Evolutionary conservation across 371 early-diverging fungal genomes (phyloP), one percentile per base, ranked within the genome.

Genomic region (Haplosporangium sp.): DNA sequence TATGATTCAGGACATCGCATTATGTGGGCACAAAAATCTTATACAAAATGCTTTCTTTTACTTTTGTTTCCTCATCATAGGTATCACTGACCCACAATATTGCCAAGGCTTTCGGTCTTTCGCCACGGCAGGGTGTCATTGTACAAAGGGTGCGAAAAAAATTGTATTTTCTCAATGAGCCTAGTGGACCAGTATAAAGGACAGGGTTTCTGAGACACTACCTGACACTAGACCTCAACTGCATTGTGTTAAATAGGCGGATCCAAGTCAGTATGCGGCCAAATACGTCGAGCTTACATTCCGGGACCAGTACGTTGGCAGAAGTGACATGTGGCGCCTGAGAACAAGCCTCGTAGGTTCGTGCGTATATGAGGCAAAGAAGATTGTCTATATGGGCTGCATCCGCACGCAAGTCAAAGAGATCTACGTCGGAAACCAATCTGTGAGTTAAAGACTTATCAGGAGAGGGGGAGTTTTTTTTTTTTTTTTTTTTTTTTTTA

Each of bases 291-390:
- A 96, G 72, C 80, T 98, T 8, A 83, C 90, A 1, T 95, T 98
- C 59, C 88, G 93, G 36, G 96, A 97, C 67, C 98, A 98, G 70
- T 96, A 97, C 79, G 86, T 97, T 5, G 94, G 96, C 13, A 86
- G 97, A 62, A 90, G 92, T 80, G 98, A 97, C 80, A 96, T 98
- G 97, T 96, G 96, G 95, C 81, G 95, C 48, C 76, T 98, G 23
- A 92, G 95, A 71, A 88, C 90, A 55, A 85, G 85, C 51, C 80
- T 98, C 20, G 83, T 84, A 11, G 89, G 89, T 13, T 88, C 88
- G 0, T 89, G 91, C 41, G 91, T 97, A 8, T 93, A 96, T 82
- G 83, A 86, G 12, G 93, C 94, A 38, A 93, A 96, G 75, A 90
- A 91, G 67, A 84, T 96, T 29, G 42, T 87, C 2, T 91, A 86